phyloP scores from a whole-genome alignment of 257 asterid genomes.

The Cruciata laevipes region DNA sequence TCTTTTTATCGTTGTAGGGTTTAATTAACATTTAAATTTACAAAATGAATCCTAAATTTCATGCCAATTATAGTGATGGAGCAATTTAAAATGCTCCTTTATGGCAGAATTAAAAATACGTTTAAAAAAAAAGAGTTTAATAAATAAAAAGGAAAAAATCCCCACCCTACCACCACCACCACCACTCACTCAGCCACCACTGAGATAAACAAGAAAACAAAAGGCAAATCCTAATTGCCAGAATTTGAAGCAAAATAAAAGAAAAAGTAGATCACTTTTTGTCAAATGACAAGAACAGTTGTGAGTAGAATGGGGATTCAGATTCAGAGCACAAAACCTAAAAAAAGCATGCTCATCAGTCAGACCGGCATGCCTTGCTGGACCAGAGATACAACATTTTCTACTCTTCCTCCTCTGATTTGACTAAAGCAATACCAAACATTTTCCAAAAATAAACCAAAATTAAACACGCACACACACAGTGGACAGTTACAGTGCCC shows the following conservation, averaged over 20 bases:
- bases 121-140: not conserved
- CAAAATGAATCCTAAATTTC: too few relatives aligned
- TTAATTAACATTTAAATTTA: too few relatives aligned
- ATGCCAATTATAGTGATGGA: too few relatives aligned
- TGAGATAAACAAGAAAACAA: not conserved
- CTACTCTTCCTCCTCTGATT: constrained; percentile 27
- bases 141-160: not conserved
- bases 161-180: not conserved
- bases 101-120: not conserved
- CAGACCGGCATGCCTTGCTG: constrained; percentile 9
- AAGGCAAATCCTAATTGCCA: constrained; percentile 2
- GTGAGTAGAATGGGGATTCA: not conserved
- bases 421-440: constrained; percentile 40
- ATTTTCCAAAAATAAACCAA: not conserved
- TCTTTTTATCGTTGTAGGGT: too few relatives aligned
- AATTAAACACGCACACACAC: not conserved
- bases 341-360: constrained; percentile 17
- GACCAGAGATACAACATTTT: constrained; percentile 17
- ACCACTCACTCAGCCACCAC: not conserved
- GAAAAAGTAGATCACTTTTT: constrained; percentile 6
- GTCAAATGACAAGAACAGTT: constrained; percentile 12
- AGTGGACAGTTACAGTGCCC: not conserved
- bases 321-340: constrained; percentile 15
- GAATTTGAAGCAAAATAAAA: not conserved
- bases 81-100: not conserved